Conservation (phyloP, 805 yeast genomes). For the Candida koratica region DNA sequence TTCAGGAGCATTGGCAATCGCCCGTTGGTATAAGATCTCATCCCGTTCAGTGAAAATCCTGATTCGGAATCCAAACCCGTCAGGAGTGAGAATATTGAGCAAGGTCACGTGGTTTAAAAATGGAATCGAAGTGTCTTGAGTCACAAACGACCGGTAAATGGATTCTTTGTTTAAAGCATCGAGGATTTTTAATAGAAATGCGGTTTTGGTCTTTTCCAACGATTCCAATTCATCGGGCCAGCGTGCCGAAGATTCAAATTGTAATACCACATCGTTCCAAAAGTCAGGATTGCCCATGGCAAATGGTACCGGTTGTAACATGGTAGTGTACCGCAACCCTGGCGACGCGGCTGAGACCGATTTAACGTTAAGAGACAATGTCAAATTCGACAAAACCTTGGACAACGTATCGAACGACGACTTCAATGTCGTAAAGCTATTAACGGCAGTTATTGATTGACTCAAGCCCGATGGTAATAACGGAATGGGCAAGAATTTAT, state of each 20-base stretch:
- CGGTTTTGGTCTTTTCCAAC: constrained; percentile 84
- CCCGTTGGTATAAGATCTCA: constrained; percentile 66
- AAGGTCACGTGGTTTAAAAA: constrained; percentile 55
- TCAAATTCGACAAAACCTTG: constrained; percentile 44
- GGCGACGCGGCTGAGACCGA: constrained; percentile 72
- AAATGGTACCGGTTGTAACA: constrained; percentile 78
- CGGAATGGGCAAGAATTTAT: constrained; percentile 54
- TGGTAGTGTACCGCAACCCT: constrained; percentile 69
- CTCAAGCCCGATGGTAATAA: constrained; percentile 53
- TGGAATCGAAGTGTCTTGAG: constrained; percentile 64
- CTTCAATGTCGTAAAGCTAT: constrained; percentile 30
- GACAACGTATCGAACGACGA: constrained; percentile 48
- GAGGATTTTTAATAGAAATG: constrained; percentile 69
- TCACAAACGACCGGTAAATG: constrained; percentile 54
- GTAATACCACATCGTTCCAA: constrained; percentile 75
- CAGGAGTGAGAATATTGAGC: constrained; percentile 72
- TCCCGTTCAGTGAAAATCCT: constrained; percentile 82
- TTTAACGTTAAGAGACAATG: constrained; percentile 67
- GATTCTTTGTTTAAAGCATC: constrained; percentile 48
- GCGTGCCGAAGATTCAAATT: constrained; percentile 82
- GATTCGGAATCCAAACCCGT: constrained; percentile 81
- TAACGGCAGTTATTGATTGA: constrained; percentile 42
- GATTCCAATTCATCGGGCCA: constrained; percentile 95
- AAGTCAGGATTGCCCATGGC: constrained; percentile 72
- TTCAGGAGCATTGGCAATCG: constrained; percentile 55